Evolutionary conservation across 495 filamentous ascomycete genomes (phyloP).

Genomic region (Penicillium argentinense): DNA sequence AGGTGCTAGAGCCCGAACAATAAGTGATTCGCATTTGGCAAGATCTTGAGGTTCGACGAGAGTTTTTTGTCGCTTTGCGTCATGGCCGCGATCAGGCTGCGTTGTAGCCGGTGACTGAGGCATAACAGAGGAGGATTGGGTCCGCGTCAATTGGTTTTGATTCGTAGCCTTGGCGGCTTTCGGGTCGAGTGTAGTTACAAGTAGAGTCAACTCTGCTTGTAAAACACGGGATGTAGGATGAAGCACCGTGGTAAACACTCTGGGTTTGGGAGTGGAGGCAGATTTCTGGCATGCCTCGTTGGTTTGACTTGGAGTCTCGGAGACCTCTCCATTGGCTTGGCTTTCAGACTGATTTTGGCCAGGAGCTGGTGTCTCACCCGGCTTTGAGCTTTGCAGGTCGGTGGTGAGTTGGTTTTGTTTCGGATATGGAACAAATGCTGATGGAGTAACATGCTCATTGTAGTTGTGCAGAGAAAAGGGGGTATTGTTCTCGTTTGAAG

Average conservation of each 20-base stretch:
- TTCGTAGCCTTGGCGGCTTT: slow-evolving; percentile 45
- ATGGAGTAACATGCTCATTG: slow-evolving; percentile 83
- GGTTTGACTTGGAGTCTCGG: slow-evolving; percentile 48
- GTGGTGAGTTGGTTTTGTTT: slow-evolving; percentile 53
- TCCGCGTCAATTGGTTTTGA: slow-evolving; percentile 42
- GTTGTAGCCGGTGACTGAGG: slow-evolving; percentile 65
- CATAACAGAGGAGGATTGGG: slow-evolving; percentile 51
- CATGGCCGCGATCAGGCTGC: slow-evolving; percentile 44
- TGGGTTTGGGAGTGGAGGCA: slow-evolving; percentile 53
- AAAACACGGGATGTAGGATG: slow-evolving; percentile 77
- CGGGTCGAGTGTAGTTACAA: slow-evolving; percentile 68
- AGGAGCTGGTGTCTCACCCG: slow-evolving; percentile 11
- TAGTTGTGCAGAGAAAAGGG: slow-evolving; percentile 91
- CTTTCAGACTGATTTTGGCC: slow-evolving; percentile 21
- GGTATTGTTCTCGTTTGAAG: slow-evolving; percentile 59
- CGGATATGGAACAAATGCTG: slow-evolving; percentile 78
- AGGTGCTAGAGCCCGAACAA: slow-evolving; percentile 67
- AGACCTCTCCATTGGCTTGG: slow-evolving; percentile 26
- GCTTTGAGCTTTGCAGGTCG: slow-evolving; percentile 37
- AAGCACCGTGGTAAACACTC: slow-evolving; percentile 75
- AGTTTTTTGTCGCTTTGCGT: slow-evolving; percentile 74
- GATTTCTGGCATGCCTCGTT: slow-evolving; percentile 50
- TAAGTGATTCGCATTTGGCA: slow-evolving; percentile 69
- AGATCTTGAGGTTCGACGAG: slow-evolving; percentile 70
- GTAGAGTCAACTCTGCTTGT: slow-evolving; percentile 70